Evolutionary conservation across 805 yeast species (phyloP), one percentile per base, ranked within the genome.

Genomic region (Yarrowia divulgata): DNA sequence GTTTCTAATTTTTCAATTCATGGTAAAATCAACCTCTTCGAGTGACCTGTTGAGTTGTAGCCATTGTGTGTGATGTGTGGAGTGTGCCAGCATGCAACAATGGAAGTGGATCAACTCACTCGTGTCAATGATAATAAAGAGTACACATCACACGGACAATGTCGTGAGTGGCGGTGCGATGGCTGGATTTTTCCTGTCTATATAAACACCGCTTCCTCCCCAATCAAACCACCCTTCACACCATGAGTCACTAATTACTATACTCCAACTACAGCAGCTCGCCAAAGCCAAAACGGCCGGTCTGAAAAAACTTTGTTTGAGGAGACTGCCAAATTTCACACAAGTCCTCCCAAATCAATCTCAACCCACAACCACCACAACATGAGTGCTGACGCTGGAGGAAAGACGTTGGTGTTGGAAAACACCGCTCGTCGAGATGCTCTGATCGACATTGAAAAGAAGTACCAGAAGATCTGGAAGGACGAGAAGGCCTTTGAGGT

Each of bases 371-470:
- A 23, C 40, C 49, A 8, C 18, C 18, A 18, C 40, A 42, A 42
- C 64, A 60, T 60, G 66, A 45, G 52, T 54, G 60, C 60, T 39
- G 60, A 54, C 60, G 60, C 60, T 60, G 66, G 46, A 57, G 64
- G 49, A 29, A 57, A 57, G 48, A 42, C 64, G 64, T 49, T 57
- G 64, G 64, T 57, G 64, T 32, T 57, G 37, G 64, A 57, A 57
- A 63, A 63, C 57, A 95, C 99, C 68, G 86, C 91, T 73, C 93
- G 98, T 83, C 89, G 99, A 83, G 99, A 95, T 85, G 88, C 94
- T 69, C 86, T 95, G 75, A 89, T 92, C 72, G 96, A 84, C 40
- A 89, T 91, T 75, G 99, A 95, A 80, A 87, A 90, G 80, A 90
- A 89, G 79, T 93, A 91, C 80, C 97, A 93, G 81, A 81, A 87